Base-by-base conservation (phyloP, 2,329 filamentous ascomycete genomes). In the Aspergillus fumigatiaffinis region DNA sequence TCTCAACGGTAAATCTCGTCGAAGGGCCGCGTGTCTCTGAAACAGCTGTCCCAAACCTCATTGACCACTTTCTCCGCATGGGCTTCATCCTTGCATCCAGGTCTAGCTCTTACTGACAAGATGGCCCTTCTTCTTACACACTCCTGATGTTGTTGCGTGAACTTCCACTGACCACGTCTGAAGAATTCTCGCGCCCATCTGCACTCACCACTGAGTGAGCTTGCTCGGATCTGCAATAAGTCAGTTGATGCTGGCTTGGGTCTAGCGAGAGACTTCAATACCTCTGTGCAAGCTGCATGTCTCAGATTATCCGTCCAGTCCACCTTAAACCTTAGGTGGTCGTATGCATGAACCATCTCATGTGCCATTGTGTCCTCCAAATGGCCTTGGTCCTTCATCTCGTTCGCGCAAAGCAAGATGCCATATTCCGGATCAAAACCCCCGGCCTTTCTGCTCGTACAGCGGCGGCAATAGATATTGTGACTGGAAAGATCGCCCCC, bases 1-100 rank as follows among this genome's bases (percentile, higher is more conserved):
- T 66, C 62, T 77, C 67, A 81, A 70, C 91, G 87, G 74, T 96
- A 99, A 53, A 99, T 92, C 73, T 97, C 93, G 73, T 97, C 92
- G 76, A 99, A 99, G 2, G 94, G 94, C 69, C 94, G 82, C 3
- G 93, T 97, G 76, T 99, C 94, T 52, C 85, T 80, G 73, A 96
- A 99, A 75, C 94, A 99, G 67, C 92, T 97, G 65, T 96, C 92
- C 91, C 93, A 99, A n/a, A 99, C 94, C 75, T 96, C 88, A 75
- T 97, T 94, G 57, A 99, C 91, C 26, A 95, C 87, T 77, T 89
- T 91, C 52, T 86, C 84, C 3, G 94, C 94, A 65, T 97, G 90
- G 14, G 87, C 86, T 67, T 96, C 87, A 74, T 96, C 90, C 73
- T 90, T 90, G 71, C 92, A 94, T 50, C 83, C 82, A 17, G 92